Evolutionary conservation across 176 grass and related monocot species (phyloP).

Genomic region (Lolium rigidum): DNA sequence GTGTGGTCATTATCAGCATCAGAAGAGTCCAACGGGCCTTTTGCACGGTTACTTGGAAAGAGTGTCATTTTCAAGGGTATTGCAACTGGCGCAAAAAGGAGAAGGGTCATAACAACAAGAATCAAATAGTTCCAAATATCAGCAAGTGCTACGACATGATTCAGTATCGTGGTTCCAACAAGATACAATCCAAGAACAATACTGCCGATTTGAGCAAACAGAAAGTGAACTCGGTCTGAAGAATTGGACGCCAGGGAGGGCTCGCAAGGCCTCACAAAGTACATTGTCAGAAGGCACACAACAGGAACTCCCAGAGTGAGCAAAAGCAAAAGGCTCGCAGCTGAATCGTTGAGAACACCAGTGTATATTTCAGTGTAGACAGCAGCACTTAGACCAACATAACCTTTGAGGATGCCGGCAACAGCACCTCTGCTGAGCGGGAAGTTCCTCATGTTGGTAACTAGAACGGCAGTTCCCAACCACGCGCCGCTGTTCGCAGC

Average conservation of each 20-base stretch:
- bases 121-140: conserved; percentile 63
- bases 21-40: conserved; percentile 14
- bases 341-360: conserved; percentile 66
- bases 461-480: conserved; percentile 74
- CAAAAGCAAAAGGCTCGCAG: conserved; percentile 64
- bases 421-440: conserved; percentile 87
- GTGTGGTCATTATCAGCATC: conserved; percentile 40
- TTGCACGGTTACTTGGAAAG: conserved; percentile 58
- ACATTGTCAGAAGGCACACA: conserved; percentile 75
- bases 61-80: conserved; percentile 98
- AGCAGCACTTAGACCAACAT: conserved; percentile 75
- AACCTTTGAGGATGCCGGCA: conserved; percentile 91
- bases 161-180: conserved; percentile 59
- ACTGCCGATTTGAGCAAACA: conserved; percentile 73
- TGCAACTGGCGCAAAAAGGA: conserved; percentile 74
- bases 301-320: conserved; percentile 72
- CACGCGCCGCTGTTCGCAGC: conserved; percentile 87
- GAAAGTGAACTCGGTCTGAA: conserved; percentile 68
- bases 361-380: conserved; percentile 89
- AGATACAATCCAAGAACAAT: conserved; percentile 83
- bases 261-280: conserved; percentile 83
- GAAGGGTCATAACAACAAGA: conserved; percentile 65
- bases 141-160: conserved; percentile 52
- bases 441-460: conserved; percentile 99
- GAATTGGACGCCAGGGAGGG: conserved; percentile 73